These are phyloP conservation scores for Ceratobasidium sp. DNA, from an alignment of 1,284 basidiomycete genomes.

Conservation along the genomic window DNA sequence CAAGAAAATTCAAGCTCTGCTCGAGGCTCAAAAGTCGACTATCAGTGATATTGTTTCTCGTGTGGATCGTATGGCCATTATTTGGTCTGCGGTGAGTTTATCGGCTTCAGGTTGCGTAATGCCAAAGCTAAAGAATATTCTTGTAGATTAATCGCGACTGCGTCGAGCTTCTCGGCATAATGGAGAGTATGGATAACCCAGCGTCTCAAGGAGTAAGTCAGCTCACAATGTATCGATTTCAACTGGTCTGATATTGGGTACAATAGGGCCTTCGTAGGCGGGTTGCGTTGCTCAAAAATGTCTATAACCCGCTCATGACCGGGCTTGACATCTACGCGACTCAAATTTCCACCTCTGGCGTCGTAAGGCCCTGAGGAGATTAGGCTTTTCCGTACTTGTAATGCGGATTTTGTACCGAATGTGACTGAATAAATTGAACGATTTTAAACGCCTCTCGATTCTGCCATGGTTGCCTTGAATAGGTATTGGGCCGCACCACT, in stretches of 20 bases:
- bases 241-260: not conserved
- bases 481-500: too few relatives aligned
- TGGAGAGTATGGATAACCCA: not conserved
- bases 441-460: too few relatives aligned
- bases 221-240: not conserved
- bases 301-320: not conserved
- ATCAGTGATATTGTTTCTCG: not conserved
- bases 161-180: not conserved
- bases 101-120: not conserved
- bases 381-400: too few relatives aligned
- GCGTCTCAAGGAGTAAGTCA: not conserved
- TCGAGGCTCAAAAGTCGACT: slow-evolving; percentile 6
- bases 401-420: too few relatives aligned
- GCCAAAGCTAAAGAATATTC: not conserved
- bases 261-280: not conserved
- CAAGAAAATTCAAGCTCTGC: not conserved
- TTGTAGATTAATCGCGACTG: not conserved
- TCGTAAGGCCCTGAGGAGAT: too few relatives aligned
- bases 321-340: not conserved
- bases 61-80: not conserved
- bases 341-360: not conserved
- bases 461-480: too few relatives aligned
- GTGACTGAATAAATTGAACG: too few relatives aligned
- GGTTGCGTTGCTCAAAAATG: not conserved
- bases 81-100: not conserved